phyloP scores from a whole-genome alignment of 2,329 filamentous ascomycete genomes.

The Fusarium sp. region DNA sequence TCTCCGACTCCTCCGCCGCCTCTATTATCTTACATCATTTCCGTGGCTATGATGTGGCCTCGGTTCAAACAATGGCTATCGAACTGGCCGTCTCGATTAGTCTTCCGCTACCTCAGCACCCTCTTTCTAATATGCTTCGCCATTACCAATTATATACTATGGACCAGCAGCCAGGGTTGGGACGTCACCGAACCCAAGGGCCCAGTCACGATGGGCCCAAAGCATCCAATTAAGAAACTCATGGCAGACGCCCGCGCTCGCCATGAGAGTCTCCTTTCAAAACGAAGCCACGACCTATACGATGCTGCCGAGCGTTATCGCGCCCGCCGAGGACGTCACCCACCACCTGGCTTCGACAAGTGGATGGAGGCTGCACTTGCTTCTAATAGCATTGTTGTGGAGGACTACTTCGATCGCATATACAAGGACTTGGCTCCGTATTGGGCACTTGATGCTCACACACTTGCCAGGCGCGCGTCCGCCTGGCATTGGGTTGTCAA shows the following conservation, averaged over 20 bases:
- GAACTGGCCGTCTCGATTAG: slow-evolving; percentile 49
- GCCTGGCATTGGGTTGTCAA: slow-evolving; percentile 62
- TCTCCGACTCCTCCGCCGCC: slow-evolving; percentile 30
- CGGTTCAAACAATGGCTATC: slow-evolving; percentile 47
- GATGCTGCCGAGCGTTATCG: slow-evolving; percentile 69
- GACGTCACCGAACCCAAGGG: slow-evolving; percentile 43
- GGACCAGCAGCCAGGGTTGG: slow-evolving; percentile 49
- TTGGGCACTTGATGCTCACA: slow-evolving; percentile 66
- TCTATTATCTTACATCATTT: slow-evolving; percentile 27
- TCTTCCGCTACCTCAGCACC: slow-evolving; percentile 49
- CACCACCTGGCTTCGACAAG: slow-evolving; percentile 72
- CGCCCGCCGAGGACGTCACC: slow-evolving; percentile 68
- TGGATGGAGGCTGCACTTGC: slow-evolving; percentile 69
- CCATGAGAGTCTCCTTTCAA: slow-evolving; percentile 58
- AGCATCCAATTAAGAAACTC: slow-evolving; percentile 66
- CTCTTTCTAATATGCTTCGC: slow-evolving; percentile 46
- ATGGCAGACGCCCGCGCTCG: slow-evolving; percentile 61
- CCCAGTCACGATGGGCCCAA: slow-evolving; percentile 43
- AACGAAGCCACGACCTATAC: slow-evolving; percentile 62
- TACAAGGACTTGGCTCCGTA: slow-evolving; percentile 73
- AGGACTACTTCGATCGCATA: slow-evolving; percentile 75
- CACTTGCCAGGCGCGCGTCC: slow-evolving; percentile 56
- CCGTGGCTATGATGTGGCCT: slow-evolving; percentile 45
- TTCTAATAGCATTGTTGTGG: slow-evolving; percentile 68
- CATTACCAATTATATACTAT: slow-evolving; percentile 52